These are phyloP conservation scores for Henckelia pumila DNA, from an alignment of 257 asterid species.

Conservation along the genomic window DNA sequence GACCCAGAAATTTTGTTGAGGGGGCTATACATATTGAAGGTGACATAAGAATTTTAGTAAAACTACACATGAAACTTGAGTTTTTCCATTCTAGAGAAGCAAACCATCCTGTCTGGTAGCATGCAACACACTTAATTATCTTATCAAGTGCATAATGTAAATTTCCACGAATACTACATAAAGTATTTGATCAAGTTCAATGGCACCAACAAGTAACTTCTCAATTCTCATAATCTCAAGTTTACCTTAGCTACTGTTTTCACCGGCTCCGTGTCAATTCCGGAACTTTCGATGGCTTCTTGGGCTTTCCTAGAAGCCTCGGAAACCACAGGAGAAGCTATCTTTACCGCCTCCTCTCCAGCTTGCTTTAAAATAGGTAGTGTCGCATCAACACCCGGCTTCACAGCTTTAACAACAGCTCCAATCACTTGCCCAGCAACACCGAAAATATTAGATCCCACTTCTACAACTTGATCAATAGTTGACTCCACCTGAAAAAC, in stretches of 20 bases:
- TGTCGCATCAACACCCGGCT: conserved; percentile 72
- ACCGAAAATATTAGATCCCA: conserved; percentile 51
- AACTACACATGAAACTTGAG: not conserved
- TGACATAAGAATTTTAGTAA: not conserved
- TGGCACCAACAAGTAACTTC: not conserved
- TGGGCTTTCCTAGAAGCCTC: conserved; percentile 89
- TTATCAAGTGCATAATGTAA: not conserved
- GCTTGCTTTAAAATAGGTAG: conserved; percentile 72
- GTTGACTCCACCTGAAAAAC: conserved; percentile 65
- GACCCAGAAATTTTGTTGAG: not conserved
- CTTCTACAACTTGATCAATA: conserved; percentile 61
- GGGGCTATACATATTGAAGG: not conserved
- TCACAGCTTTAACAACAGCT: conserved; percentile 55
- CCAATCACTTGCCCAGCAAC: conserved; percentile 57
- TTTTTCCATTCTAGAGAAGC: too few species aligned
- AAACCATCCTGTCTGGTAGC: not conserved
- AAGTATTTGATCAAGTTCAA: not conserved
- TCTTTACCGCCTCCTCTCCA: conserved; percentile 66
- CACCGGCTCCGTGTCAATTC: conserved; percentile 76
- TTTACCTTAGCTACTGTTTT: conserved; percentile 74
- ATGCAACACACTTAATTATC: not conserved
- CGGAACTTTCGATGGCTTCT: conserved; percentile 84
- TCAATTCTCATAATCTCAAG: not conserved
- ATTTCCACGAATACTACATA: not conserved
- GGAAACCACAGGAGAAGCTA: conserved; percentile 79